Percentiles rank a stretch among this genome's conserved stretches.
These are phyloP conservation scores for Casaregolazyma suthepensis DNA, from an alignment of 1,139 yeast species.

Conservation along the genomic window DNA sequence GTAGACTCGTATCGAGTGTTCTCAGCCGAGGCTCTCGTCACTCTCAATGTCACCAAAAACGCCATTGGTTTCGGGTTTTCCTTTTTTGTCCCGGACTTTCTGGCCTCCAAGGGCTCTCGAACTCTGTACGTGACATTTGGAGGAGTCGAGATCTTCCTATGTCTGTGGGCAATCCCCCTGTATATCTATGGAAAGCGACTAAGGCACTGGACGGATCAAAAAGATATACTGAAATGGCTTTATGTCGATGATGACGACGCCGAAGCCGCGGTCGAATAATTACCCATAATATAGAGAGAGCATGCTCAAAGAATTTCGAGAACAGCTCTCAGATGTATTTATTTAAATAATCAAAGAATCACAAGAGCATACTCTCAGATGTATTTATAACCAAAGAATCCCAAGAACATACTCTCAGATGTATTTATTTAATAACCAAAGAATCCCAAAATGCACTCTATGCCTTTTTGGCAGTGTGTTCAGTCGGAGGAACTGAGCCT, in stretches of 20 bases:
- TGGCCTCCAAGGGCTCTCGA: constrained; percentile 40
- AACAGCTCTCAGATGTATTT: background rate
- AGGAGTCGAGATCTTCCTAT: constrained; percentile 43
- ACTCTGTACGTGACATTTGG: constrained; percentile 51
- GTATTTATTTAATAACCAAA: background rate
- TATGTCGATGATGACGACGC: constrained; percentile 20
- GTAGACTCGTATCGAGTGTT: constrained; percentile 55
- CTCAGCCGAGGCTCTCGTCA: constrained; percentile 56
- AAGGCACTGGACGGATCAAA: constrained; percentile 42
- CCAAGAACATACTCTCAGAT: background rate
- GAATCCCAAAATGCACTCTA: background rate
- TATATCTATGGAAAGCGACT: constrained; percentile 51
- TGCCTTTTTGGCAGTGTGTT: background rate
- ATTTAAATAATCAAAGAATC: background rate
- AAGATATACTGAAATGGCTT: constrained; percentile 23
- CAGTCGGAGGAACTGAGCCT: background rate
- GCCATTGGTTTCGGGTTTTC: constrained; percentile 53
- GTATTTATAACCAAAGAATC: background rate
- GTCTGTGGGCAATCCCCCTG: constrained; percentile 47
- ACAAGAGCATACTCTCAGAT: background rate
- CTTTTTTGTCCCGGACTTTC: constrained; percentile 47
- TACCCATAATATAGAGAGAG: background rate
- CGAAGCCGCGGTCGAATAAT: background rate
- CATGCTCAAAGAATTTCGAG: no score
- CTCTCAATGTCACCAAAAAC: constrained; percentile 51